These are phyloP conservation scores for Fraxinus cuspidata DNA, from an alignment of 257 asterid genomes.

Conservation along the genomic window DNA sequence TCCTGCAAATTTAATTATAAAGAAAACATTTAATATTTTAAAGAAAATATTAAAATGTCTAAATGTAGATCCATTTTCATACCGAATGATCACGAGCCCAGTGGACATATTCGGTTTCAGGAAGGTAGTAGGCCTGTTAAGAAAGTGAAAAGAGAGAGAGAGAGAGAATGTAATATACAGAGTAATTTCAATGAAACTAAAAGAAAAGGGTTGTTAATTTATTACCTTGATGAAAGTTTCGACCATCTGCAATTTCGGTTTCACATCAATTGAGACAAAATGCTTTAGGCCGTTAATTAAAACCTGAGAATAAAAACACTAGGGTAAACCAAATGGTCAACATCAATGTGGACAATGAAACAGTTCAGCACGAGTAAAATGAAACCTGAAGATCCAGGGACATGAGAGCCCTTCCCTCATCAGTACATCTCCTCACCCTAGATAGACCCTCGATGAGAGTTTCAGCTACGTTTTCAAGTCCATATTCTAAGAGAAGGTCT, in stretches of 20 bases:
- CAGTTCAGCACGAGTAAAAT: slow-evolving; percentile 17
- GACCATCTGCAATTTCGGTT: slow-evolving; percentile 80
- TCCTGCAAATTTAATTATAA: slow-evolving; percentile 49
- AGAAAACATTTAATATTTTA: neutral
- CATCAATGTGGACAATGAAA: neutral
- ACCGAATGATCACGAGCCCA: slow-evolving; percentile 99
- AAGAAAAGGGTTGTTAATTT: neutral
- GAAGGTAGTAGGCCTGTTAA: slow-evolving; percentile 94
- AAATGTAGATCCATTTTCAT: slow-evolving; percentile 22
- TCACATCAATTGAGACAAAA: slow-evolving; percentile 72
- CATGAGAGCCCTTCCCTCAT: slow-evolving; percentile 99
- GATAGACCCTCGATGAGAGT: slow-evolving; percentile 92
- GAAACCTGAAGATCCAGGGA: slow-evolving; percentile 96
- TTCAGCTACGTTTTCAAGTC: slow-evolving; percentile 88
- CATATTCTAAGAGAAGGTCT: slow-evolving; percentile 84
- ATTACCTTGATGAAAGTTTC: slow-evolving; percentile 92
- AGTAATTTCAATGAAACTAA: neutral
- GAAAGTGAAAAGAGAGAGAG: neutral
- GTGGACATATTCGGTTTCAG: slow-evolving; percentile 96
- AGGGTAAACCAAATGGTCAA: slow-evolving; percentile 22
- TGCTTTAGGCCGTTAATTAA: slow-evolving; percentile 93
- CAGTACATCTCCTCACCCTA: slow-evolving; percentile 91
- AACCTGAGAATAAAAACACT: slow-evolving; percentile 53
- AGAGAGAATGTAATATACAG: neutral
- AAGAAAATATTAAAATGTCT: neutral